These are phyloP conservation scores for Pancytospora philotis DNA, from an alignment of 371 early-diverging fungal genomes.

Conservation along the genomic window DNA sequence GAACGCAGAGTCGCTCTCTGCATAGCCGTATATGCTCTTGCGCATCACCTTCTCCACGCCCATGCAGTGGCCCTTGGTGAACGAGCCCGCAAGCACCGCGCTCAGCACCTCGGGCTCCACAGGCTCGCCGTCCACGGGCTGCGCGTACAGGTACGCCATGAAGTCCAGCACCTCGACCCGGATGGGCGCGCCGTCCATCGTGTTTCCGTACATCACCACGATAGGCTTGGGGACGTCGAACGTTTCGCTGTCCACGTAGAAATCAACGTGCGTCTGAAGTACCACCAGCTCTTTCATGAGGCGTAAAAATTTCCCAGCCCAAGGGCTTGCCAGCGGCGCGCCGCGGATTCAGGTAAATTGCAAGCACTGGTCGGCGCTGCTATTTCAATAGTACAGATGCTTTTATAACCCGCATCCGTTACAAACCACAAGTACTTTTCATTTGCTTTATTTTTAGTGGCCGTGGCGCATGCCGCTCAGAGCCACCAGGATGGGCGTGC, in stretches of 20 bases:
- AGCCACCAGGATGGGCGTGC: too few relatives aligned
- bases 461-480: too few relatives aligned
- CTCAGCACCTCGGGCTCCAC: slow-evolving; percentile 60
- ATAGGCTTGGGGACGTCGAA: slow-evolving; percentile 24
- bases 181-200: slow-evolving; percentile 68
- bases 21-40: slow-evolving; percentile 67
- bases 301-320: not conserved
- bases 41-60: slow-evolving; percentile 64
- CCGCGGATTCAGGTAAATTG: too few relatives aligned
- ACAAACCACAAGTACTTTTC: too few relatives aligned
- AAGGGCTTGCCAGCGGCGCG: too few relatives aligned
- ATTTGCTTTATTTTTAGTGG: too few relatives aligned
- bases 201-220: slow-evolving; percentile 52
- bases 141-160: slow-evolving; percentile 82
- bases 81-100: slow-evolving; percentile 14
- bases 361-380: too few relatives aligned
- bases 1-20: slow-evolving; percentile 53
- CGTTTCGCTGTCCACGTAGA: slow-evolving; percentile 10
- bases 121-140: slow-evolving; percentile 60
- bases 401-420: too few relatives aligned
- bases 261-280: slow-evolving; percentile 53
- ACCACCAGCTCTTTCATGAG: slow-evolving; percentile 43
- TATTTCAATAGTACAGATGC: too few relatives aligned
- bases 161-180: slow-evolving; percentile 80
- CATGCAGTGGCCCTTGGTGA: slow-evolving; percentile 28